These are phyloP conservation scores for Candida endomychidarum DNA, from an alignment of 805 yeast species.

Conservation along the genomic window DNA sequence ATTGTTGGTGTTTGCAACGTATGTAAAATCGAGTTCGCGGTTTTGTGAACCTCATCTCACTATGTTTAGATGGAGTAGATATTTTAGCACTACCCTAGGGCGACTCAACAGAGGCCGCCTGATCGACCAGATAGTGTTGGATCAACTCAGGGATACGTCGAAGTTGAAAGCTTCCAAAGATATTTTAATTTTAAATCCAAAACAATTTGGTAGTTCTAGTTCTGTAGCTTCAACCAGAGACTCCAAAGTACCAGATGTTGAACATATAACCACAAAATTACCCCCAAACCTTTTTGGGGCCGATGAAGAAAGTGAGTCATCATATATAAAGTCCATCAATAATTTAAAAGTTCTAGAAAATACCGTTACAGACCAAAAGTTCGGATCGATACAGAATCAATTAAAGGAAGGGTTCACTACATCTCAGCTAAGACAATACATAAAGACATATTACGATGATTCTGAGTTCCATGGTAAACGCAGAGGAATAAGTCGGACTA, in stretches of 20 bases:
- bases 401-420: constrained; percentile 11
- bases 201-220: neutral
- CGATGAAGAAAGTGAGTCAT: neutral
- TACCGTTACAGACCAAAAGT: constrained; percentile 8
- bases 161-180: constrained; percentile 3
- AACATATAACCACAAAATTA: neutral
- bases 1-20: neutral
- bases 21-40: neutral
- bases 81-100: neutral
- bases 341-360: constrained; percentile 4
- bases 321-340: constrained; percentile 11
- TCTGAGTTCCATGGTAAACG: constrained; percentile 5
- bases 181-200: constrained; percentile 11
- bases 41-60: neutral
- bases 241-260: too few species aligned
- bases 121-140: constrained; percentile 8
- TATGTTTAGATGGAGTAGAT: constrained; percentile 5
- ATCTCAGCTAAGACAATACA: constrained; percentile 12
- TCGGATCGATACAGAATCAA: neutral
- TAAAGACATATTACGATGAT: constrained; percentile 9
- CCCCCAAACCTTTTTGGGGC: constrained; percentile 1
- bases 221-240: neutral
- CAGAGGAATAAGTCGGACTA: constrained; percentile 3
- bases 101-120: constrained; percentile 8
- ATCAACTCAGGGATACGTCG: constrained; percentile 7